These are phyloP conservation scores for Simplicillium aogashimaense DNA, from an alignment of 2,329 filamentous ascomycete genomes.

Conservation along the genomic window DNA sequence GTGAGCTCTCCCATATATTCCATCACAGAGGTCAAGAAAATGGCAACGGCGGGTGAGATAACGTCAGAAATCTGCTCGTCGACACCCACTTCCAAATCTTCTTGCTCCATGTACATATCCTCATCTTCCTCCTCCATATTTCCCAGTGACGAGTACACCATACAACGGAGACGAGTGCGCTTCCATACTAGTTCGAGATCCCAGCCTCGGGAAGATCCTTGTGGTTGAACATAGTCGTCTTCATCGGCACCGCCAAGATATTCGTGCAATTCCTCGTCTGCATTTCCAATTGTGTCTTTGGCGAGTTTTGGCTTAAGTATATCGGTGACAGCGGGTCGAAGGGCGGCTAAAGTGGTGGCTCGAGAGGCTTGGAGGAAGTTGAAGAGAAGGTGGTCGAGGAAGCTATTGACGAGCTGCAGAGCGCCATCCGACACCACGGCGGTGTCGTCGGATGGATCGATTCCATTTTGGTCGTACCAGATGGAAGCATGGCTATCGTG, in stretches of 20 bases:
- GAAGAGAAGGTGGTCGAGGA: conserved; percentile 88
- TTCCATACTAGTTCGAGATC: conserved; percentile 94
- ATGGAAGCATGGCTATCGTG: conserved; percentile 65
- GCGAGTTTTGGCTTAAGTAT: conserved; percentile 85
- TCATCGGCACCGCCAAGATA: conserved; percentile 74
- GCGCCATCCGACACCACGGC: conserved; percentile 65
- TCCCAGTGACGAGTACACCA: conserved; percentile 95
- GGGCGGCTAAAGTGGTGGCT: conserved; percentile 63
- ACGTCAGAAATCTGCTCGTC: conserved; percentile 53
- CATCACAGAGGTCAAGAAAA: conserved; percentile 89
- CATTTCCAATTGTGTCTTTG: conserved; percentile 70
- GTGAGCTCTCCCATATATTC: conserved; percentile 92
- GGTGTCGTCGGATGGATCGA: conserved; percentile 55
- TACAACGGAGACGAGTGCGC: conserved; percentile 81
- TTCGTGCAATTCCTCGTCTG: conserved; percentile 79
- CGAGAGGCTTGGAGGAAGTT: conserved; percentile 75
- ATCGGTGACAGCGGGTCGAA: conserved; percentile 76
- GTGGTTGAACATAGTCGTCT: conserved; percentile 54
- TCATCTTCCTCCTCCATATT: conserved; percentile 98
- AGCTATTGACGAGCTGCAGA: conserved; percentile 74
- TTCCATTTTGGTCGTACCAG: conserved; percentile 59
- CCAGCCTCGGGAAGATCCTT: conserved; percentile 54
- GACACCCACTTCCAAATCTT: conserved; percentile 53
- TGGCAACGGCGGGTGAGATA: conserved; percentile 84
- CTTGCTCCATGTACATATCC: conserved; percentile 75